A percentile compares a stretch with the other conserved stretches of the same genome.
phyloP scores from a whole-genome alignment of 176 grass and related monocot genomes.

The Pharus latifolius region DNA sequence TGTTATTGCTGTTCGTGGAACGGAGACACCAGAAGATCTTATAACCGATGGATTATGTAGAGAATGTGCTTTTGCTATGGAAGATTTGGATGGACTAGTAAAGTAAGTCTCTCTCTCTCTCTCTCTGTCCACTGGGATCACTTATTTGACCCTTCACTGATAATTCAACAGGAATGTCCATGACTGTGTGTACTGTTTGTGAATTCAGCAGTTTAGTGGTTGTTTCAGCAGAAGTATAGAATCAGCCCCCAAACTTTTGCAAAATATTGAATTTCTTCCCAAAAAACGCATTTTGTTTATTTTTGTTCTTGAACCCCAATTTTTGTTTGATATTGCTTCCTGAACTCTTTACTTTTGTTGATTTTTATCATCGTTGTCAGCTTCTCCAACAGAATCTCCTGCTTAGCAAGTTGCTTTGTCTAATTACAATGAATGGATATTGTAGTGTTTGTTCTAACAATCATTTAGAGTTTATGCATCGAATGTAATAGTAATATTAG shows the following conservation, averaged over 20 bases:
- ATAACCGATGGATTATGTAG: slow-evolving; percentile 92
- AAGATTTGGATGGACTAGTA: slow-evolving; percentile 86
- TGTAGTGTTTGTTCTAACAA: neutral
- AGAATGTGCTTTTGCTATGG: slow-evolving; percentile 66
- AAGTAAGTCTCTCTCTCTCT: slow-evolving; percentile 33
- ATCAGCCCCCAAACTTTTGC: neutral
- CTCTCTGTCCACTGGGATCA: neutral
- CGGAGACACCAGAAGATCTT: slow-evolving; percentile 92
- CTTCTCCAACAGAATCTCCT: neutral
- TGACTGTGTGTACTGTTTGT: neutral
- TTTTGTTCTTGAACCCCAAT: neutral
- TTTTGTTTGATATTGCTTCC: neutral
- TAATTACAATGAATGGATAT: neutral
- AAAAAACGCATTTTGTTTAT: neutral
- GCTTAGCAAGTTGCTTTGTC: neutral
- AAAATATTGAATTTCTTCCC: neutral
- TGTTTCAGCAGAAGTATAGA: neutral
- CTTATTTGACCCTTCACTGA: neutral
- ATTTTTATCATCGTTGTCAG: neutral
- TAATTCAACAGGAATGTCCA: neutral
- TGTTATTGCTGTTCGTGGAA: slow-evolving; percentile 78
- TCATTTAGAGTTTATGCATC: neutral
- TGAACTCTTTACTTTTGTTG: neutral
- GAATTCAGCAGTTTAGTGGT: no score
- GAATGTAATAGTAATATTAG: neutral